A percentile compares a stretch with the other conserved stretches of the same genome.
Conservation (phyloP, 768 basidiomycete species). For the Trametes meyenii region DNA sequence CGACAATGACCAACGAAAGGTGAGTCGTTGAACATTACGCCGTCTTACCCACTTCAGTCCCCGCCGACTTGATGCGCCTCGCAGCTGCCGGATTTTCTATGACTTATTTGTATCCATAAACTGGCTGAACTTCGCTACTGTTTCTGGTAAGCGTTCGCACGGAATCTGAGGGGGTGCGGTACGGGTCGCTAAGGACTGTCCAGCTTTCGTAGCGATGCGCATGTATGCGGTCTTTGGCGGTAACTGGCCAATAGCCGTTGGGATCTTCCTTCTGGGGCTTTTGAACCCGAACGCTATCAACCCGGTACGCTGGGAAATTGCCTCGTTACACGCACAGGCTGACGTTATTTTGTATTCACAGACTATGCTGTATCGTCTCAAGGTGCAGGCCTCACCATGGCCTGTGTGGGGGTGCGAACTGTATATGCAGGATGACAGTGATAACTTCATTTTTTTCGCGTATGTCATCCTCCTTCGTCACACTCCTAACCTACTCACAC, state of each 20-base stretch:
- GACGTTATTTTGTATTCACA: neutral
- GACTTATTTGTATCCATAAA: no score
- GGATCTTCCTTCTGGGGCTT: neutral
- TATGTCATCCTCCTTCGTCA: neutral
- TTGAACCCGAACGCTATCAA: neutral
- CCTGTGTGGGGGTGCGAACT: neutral
- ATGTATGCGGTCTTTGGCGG: neutral
- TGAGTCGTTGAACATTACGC: neutral
- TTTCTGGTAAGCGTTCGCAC: neutral
- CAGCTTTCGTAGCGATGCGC: constrained; percentile 1
- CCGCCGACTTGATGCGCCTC: no score
- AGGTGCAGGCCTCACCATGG: neutral
- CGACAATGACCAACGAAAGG: neutral
- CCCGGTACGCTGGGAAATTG: neutral
- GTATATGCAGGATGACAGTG: neutral
- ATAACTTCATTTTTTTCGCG: neutral
- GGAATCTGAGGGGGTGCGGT: neutral
- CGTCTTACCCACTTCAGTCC: no score
- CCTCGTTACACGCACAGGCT: neutral
- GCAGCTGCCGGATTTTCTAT: neutral
- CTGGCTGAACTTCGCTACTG: neutral
- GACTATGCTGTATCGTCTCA: neutral
- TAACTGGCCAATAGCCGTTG: neutral
- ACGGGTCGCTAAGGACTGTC: neutral
- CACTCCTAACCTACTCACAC: no score